These are phyloP conservation scores for Chaetomiaceae sp. DNA, from an alignment of 2,329 filamentous ascomycete genomes.

Conservation along the genomic window DNA sequence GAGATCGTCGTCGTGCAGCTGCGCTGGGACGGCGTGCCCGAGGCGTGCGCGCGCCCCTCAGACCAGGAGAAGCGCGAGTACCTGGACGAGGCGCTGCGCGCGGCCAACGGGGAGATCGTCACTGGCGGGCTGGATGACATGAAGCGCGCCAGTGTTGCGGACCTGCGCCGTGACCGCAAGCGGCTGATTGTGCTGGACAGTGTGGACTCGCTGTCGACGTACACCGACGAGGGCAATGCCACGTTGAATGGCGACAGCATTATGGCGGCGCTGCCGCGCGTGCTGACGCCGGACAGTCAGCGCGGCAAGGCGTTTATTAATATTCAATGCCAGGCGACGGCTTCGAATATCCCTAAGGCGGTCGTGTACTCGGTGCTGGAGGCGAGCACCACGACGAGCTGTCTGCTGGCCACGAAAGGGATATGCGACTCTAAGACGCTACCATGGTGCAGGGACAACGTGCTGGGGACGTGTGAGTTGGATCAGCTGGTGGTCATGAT, in stretches of 20 bases:
- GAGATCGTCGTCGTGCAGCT: slow-evolving; percentile 46
- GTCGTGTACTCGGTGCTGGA: slow-evolving; percentile 41
- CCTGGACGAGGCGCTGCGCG: slow-evolving; percentile 31
- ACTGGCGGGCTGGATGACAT: slow-evolving; percentile 31
- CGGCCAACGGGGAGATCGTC: slow-evolving; percentile 26
- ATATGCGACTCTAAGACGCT: slow-evolving; percentile 42
- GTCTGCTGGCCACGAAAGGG: slow-evolving; percentile 43
- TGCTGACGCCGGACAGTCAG: slow-evolving; percentile 29
- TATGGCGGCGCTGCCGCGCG: slow-evolving; percentile 30
- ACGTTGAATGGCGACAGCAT: slow-evolving; percentile 36
- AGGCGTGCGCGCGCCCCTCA: slow-evolving; percentile 38
- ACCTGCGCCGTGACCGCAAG: slow-evolving; percentile 31
- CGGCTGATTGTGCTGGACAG: slow-evolving; percentile 34
- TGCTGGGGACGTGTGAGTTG: slow-evolving; percentile 30
- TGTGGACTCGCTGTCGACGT: slow-evolving; percentile 35
- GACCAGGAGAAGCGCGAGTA: slow-evolving; percentile 36
- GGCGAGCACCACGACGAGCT: slow-evolving; percentile 38
- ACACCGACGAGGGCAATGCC: slow-evolving; percentile 37
- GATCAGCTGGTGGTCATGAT: slow-evolving; percentile 40
- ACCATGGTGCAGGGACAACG: slow-evolving; percentile 40
- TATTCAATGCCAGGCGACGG: slow-evolving; percentile 45
- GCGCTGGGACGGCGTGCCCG: slow-evolving; percentile 44
- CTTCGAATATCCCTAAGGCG: slow-evolving; percentile 43
- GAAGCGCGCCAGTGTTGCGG: slow-evolving; percentile 27
- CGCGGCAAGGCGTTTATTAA: slow-evolving; percentile 34